Evolutionary conservation across 768 basidiomycete species (phyloP).

Genomic region (Piloderma croceum): DNA sequence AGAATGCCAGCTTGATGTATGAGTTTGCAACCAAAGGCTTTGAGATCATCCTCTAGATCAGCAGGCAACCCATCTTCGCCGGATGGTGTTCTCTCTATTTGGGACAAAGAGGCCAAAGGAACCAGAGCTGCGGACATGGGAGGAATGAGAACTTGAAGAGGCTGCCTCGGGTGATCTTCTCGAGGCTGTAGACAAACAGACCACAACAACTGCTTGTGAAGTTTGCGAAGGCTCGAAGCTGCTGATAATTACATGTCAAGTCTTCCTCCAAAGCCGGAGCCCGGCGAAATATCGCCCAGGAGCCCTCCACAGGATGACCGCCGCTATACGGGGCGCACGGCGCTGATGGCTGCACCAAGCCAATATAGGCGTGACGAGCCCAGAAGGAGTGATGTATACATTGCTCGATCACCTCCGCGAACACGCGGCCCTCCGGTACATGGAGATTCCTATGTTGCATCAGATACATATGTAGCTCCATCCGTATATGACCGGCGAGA

Average conservation of each 20-base stretch:
- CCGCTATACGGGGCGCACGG: no score
- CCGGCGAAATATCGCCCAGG: no score
- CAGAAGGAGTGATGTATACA: no score
- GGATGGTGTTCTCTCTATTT: constrained; percentile 79
- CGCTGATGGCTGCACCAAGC: no score
- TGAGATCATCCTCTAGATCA: constrained; percentile 81
- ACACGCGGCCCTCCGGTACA: no score
- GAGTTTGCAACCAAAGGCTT: constrained; percentile 88
- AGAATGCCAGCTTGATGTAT: constrained; percentile 93
- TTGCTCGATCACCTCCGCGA: no score
- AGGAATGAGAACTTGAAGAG: background rate
- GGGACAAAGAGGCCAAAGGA: constrained; percentile 77
- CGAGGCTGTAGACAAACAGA: background rate
- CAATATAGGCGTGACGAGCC: no score
- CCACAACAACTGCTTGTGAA: background rate
- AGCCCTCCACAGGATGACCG: no score
- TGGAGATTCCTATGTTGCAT: no score
- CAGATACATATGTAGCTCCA: no score
- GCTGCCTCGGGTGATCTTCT: no score
- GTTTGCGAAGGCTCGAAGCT: background rate
- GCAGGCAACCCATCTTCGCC: constrained; percentile 72
- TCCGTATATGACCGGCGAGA: no score
- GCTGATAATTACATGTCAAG: background rate
- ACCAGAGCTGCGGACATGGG: constrained; percentile 52
- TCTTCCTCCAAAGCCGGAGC: background rate